phyloP scores from a whole-genome alignment of 768 basidiomycete genomes.

The Boletus fagicola region DNA sequence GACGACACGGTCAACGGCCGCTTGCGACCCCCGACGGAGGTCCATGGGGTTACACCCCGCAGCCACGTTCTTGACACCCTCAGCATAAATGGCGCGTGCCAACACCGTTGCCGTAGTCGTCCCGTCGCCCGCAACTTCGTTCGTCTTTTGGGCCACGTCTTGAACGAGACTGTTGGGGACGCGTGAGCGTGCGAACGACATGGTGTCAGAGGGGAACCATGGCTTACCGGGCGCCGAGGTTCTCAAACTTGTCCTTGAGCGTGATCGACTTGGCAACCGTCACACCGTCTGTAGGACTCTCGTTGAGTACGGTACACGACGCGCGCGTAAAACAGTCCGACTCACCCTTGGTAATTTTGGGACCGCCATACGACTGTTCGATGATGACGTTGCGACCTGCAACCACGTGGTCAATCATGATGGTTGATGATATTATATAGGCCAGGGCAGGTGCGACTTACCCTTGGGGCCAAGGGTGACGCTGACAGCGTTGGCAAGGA shows the following conservation, averaged over 20 bases:
- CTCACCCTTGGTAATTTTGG: constrained; percentile 94
- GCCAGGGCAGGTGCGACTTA: constrained; percentile 25
- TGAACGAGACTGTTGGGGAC: constrained; percentile 70
- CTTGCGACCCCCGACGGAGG: constrained; percentile 95
- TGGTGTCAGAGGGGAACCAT: not conserved
- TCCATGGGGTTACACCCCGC: constrained; percentile 99
- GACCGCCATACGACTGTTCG: constrained; percentile 85
- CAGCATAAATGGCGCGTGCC: constrained; percentile 95
- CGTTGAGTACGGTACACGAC: constrained; percentile 3
- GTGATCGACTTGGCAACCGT: constrained; percentile 95
- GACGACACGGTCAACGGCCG: constrained; percentile 93
- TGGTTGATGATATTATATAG: too few relatives aligned
- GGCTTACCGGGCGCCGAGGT: constrained; percentile 91
- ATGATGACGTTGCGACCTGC: constrained; percentile 97
- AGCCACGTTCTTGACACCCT: constrained; percentile 99
- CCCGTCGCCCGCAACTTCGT: constrained; percentile 96
- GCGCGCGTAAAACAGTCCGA: not conserved
- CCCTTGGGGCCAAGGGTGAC: constrained; percentile 98
- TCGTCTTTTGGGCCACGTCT: constrained; percentile 95
- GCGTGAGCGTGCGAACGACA: constrained; percentile 8
- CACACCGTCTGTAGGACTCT: constrained; percentile 75
- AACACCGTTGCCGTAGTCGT: constrained; percentile 98
- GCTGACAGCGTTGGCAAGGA: constrained; percentile 94
- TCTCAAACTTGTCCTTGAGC: constrained; percentile 97
- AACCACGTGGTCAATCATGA: constrained; percentile 15